Base-by-base conservation (phyloP, 2,329 filamentous ascomycete genomes). In the Penicillium sp. region DNA sequence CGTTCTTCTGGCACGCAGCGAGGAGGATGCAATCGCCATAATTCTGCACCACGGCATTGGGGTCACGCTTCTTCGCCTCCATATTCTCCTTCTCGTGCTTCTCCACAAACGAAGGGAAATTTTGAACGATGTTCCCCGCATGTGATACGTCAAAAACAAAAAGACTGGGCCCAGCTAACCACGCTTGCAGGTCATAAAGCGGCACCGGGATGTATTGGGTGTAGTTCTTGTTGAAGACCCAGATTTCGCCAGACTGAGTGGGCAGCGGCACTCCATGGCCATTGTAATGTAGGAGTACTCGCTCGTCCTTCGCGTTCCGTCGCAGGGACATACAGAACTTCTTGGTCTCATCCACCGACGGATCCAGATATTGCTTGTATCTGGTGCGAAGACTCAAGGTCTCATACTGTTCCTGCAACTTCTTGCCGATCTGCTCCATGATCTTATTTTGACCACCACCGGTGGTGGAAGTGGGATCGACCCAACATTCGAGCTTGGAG, bases 161-260 rank as follows among this genome's bases (percentile, higher is more conserved):
- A 44, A 99, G 88, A 60, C 93, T 96, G 0, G 95, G 95, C 0
- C 93, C 94, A 62, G 94, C 92, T 7, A 99, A 86, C 95, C 95
- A 99, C 59, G 91, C 89, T 76, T 98, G 94, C 46, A 99, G 79
- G 72, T 99, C 95, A 70, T 96, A 97, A 9, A 99, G 81, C 1
- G 94, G 96, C 44, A 99, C 91, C 0, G 95, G 95, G 43, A 99
- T 99, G 73, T 99, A 99, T 77, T 99, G 95, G 0, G 95, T 99
- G 74, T 97, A 99, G 66, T 92, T 98, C 68, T 95, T 94, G 77
- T 99, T 99, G 76, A 99, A 99, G 5, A 98, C 96, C 95, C 95
- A 99, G 19, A 99, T 96, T 75, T 99, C 95, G 14, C 95, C 95
- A 4, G 94, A 97, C 3, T 90, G 87, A 0, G 95, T 99, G 3